Base-by-base conservation (phyloP, 495 filamentous ascomycete genomes). In the Penicillium steckii region DNA sequence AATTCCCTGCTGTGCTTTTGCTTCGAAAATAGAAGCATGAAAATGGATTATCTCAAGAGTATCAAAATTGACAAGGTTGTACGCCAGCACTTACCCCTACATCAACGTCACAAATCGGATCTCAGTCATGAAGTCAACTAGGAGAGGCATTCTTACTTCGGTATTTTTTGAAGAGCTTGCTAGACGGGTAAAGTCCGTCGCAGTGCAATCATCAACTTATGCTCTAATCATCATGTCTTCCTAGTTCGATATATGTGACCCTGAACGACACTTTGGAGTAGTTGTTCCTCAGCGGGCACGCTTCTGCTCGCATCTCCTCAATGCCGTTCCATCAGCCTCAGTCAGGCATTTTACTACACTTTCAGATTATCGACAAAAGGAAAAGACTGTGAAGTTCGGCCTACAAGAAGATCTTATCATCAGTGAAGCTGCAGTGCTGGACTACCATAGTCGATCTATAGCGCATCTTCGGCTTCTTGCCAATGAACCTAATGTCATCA, bases 381-480 rank as follows among this genome's bases (percentile, higher is more conserved):
- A 40, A 27, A 50, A 41, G 12, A 50, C 45, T 1, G 40, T 22
- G 0, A 18, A 44, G 19, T 41, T 53, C 4, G 50, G 56, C 15
- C 27, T 59, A 10, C 25, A 47, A 8, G 15, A 50, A 9, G 43
- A 52, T 19, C 41, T 54, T 7, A 45, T 52, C 6, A 59, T 59
- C 13, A 48, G 46, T 23, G 56, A 59, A 46, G 52, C 59, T 15
- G 53, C 62, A 4, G 51, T 60, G 8, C 50, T 62, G 6, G 41
- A 57, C 19, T 68, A 68, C 40, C 65, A 68, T 19, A 58, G 47
- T 21, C 46, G 53, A 46, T 56, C 37, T 24, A 60, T 60, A 18
- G 35, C 52, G 3, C 51, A 60, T 30, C 53, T 71, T 9, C 42
- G 66, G 13, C 45, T 55, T 27, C 44, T 61, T 22, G 51, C 55